Evolutionary conservation across 768 basidiomycete genomes (phyloP).

Genomic region (Tylopilus vinaceipallidus): DNA sequence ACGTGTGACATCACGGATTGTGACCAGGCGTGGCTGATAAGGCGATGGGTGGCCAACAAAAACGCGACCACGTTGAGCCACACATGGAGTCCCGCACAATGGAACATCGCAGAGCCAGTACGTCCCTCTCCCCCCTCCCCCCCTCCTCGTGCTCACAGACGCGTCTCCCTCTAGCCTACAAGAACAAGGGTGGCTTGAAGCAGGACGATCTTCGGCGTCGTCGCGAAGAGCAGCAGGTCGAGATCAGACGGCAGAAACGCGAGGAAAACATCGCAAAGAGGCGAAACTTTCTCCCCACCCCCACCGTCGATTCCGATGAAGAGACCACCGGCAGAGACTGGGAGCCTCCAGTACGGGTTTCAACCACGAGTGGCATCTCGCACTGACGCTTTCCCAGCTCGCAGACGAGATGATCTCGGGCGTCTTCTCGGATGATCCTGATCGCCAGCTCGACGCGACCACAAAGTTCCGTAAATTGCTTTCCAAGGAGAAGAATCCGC

Average conservation of each 20-base stretch:
- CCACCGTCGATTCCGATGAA: constrained; percentile 86
- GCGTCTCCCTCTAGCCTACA: constrained; percentile 66
- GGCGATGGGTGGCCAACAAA: constrained; percentile 9
- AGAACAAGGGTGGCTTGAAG: constrained; percentile 86
- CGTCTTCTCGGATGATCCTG: constrained; percentile 89
- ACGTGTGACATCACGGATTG: not conserved
- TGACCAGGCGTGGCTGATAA: constrained; percentile 23
- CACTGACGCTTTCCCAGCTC: constrained; percentile 44
- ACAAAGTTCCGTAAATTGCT: constrained; percentile 98
- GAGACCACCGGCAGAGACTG: constrained; percentile 67
- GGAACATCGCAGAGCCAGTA: constrained; percentile 75
- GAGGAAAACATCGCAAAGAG: constrained; percentile 99
- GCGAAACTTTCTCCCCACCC: constrained; percentile 82
- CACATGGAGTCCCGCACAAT: constrained; percentile 63
- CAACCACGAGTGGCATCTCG: constrained; percentile 6
- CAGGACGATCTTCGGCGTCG: constrained; percentile 93
- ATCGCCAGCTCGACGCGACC: constrained; percentile 93
- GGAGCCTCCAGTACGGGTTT: constrained; percentile 66
- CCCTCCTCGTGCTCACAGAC: constrained; percentile 32
- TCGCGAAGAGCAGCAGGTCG: constrained; percentile 97
- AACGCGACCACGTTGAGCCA: too few species aligned
- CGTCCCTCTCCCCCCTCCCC: constrained; percentile 15
- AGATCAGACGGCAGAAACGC: constrained; percentile 96
- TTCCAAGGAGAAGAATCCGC: constrained; percentile 99
- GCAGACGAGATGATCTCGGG: constrained; percentile 90